Conservation (phyloP, 1,284 basidiomycete species). For the Pisolithus thermaeus region DNA sequence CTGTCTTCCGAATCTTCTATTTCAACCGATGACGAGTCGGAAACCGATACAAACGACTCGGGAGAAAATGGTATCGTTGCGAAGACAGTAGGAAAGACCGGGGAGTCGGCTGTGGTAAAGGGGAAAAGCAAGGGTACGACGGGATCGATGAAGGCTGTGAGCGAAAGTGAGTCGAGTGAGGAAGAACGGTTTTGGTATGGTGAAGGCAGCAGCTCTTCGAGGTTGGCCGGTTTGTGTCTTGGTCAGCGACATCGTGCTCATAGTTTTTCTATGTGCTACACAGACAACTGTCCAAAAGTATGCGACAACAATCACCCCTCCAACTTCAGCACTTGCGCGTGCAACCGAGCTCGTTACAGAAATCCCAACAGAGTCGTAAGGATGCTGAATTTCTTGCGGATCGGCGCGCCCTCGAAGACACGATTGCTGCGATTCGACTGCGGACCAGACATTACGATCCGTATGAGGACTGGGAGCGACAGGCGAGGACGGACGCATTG, state of each 20-base stretch:
- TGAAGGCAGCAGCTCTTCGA: neutral
- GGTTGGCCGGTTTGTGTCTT: neutral
- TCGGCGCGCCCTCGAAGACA: slow-evolving; percentile 54
- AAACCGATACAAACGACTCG: too few species aligned
- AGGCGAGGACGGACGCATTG: slow-evolving; percentile 62
- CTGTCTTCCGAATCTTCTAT: too few species aligned
- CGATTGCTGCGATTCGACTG: slow-evolving; percentile 62
- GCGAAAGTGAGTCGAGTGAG: neutral
- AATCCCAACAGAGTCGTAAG: slow-evolving; percentile 3
- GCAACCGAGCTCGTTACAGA: slow-evolving; percentile 7
- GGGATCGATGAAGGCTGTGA: neutral
- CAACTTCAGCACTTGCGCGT: neutral
- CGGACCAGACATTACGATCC: slow-evolving; percentile 63
- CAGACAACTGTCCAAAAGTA: neutral
- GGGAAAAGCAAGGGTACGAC: too few species aligned
- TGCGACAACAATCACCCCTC: neutral
- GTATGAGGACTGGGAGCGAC: slow-evolving; percentile 73
- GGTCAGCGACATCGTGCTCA: neutral
- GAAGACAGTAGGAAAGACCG: too few species aligned
- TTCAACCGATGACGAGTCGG: too few species aligned
- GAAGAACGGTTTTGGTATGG: neutral
- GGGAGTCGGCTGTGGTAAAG: too few species aligned
- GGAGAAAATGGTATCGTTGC: too few species aligned
- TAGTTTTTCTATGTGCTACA: neutral
- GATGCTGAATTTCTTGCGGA: slow-evolving; percentile 36